These are phyloP conservation scores for Cyclanthera cordifolia DNA, from an alignment of 306 rosid species.

Conservation along the genomic window DNA sequence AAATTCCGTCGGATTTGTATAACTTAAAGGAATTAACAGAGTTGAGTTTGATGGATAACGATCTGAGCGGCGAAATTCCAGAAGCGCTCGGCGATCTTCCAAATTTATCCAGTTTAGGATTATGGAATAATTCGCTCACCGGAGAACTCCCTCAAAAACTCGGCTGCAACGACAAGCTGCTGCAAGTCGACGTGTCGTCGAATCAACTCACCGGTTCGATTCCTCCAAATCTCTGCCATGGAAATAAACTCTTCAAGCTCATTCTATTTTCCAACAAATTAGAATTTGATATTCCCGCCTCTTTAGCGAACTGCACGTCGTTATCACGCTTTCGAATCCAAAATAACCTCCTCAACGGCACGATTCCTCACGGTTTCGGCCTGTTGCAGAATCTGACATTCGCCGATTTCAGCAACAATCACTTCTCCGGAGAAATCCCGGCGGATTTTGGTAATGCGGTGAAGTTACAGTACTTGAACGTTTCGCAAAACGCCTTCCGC, in stretches of 20 bases:
- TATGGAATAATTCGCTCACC: slow-evolving; percentile 64
- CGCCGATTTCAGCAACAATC: slow-evolving; percentile 67
- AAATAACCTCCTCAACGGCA: slow-evolving; percentile 52
- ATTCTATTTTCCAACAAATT: slow-evolving; percentile 53
- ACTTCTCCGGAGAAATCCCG: slow-evolving; percentile 53
- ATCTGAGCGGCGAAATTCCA: slow-evolving; percentile 61
- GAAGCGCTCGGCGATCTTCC: slow-evolving; percentile 52
- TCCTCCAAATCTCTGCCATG: slow-evolving; percentile 46
- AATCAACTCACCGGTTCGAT: slow-evolving; percentile 72
- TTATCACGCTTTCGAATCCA: slow-evolving; percentile 54
- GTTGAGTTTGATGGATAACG: slow-evolving; percentile 48
- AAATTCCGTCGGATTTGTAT: slow-evolving; percentile 41
- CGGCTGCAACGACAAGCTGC: slow-evolving; percentile 43
- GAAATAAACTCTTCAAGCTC: slow-evolving; percentile 45
- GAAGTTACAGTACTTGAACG: slow-evolving; percentile 44
- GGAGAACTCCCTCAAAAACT: slow-evolving; percentile 60
- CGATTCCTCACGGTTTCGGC: slow-evolving; percentile 53
- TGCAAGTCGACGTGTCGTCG: slow-evolving; percentile 53
- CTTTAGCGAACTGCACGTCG: slow-evolving; percentile 47
- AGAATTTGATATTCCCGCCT: slow-evolving; percentile 24
- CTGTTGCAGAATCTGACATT: slow-evolving; percentile 44
- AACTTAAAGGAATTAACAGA: slow-evolving; percentile 27
- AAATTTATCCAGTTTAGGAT: slow-evolving; percentile 32
- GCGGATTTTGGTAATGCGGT: slow-evolving; percentile 47
- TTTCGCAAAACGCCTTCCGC: slow-evolving; percentile 50